phyloP scores from a whole-genome alignment of 331 rosid genomes.

The Pyrus hybrid region DNA sequence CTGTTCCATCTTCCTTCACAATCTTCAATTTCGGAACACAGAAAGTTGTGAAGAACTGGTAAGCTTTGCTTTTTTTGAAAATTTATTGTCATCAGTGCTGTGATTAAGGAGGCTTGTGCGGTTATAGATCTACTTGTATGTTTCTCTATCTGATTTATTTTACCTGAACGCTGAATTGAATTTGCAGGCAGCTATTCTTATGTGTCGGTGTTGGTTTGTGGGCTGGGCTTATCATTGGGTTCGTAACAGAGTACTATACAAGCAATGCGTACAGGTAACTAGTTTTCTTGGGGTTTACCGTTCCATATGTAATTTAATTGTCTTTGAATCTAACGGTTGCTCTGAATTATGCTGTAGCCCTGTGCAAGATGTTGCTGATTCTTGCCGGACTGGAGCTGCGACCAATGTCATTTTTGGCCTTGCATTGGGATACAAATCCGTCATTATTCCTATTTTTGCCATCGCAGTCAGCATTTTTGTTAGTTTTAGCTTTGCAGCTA shows the following conservation, averaged over 20 bases:
- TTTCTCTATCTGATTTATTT: neutral
- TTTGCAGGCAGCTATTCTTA: slow-evolving; percentile 80
- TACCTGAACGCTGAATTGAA: neutral
- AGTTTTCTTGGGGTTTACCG: neutral
- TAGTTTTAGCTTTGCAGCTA: slow-evolving; percentile 93
- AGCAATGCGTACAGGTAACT: slow-evolving; percentile 91
- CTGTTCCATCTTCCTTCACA: slow-evolving; percentile 86
- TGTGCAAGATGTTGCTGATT: slow-evolving; percentile 96
- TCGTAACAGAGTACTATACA: slow-evolving; percentile 91
- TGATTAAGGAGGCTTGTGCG: neutral
- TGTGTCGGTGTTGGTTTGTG: slow-evolving; percentile 92
- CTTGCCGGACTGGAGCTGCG: slow-evolving; percentile 98
- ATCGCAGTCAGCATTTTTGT: slow-evolving; percentile 82
- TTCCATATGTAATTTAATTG: neutral
- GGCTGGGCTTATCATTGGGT: slow-evolving; percentile 96
- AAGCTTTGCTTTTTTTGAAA: neutral
- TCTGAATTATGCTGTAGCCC: slow-evolving; percentile 46
- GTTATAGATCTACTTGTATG: neutral
- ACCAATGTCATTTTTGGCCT: slow-evolving; percentile 96
- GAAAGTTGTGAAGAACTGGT: slow-evolving; percentile 81
- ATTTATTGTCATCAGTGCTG: neutral
- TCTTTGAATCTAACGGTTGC: neutral
- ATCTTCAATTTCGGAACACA: slow-evolving; percentile 80
- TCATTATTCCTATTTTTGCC: slow-evolving; percentile 89
- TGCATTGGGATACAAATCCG: slow-evolving; percentile 99